Base-by-base conservation (phyloP, 371 early-diverging fungal species). In the Funneliformis caledonium region DNA sequence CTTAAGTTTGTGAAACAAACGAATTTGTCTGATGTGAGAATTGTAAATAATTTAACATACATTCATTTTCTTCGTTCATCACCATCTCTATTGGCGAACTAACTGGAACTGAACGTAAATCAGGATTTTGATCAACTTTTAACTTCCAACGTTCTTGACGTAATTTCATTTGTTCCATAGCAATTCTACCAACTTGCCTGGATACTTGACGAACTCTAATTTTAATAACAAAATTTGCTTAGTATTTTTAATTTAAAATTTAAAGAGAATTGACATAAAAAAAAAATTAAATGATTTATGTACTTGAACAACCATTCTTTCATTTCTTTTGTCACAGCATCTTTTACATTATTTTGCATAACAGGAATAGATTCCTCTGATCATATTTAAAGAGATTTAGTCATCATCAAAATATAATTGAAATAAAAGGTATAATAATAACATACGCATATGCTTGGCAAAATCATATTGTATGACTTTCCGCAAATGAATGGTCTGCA, bases 241-340 rank as follows among this genome's bases (percentile, higher is more conserved):
- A 52, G 14, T 52, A 52, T 14, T 52, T 52, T 26, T 26, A 26
- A 26, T 26, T 26, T 26, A 26, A 26, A 26, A 19, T 47, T 45
- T 60, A 12, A 12, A 37, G 11, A 16, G 43, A 33, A 22, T 68
- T 9, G 33, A 68, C 69, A 33, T 37, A 37, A 50, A 9, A 47
- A 47, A 70, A 19, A 26, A 26, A 26, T 33, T 16, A 33, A 9
- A 64, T 16, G 10, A 68, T 56, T 61, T 16, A 65, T 88, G 78
- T 86, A 95, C 92, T 88, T 93, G 81, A 91, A 93, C 50, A 97
- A 88, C 99, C 99, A 99, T 82, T 95, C 95, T 76, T 94, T 94
- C 85, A 98, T 87, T 82, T 98, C 97, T 14, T 89, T 85, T 14
- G 94, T 89, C 2, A 98, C 97, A 3, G 94, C 93, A 67, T 91